Percentiles rank a stretch among this genome's conserved stretches.
These are phyloP conservation scores for Pisolithus orientalis DNA, from an alignment of 768 basidiomycete genomes.

Conservation along the genomic window DNA sequence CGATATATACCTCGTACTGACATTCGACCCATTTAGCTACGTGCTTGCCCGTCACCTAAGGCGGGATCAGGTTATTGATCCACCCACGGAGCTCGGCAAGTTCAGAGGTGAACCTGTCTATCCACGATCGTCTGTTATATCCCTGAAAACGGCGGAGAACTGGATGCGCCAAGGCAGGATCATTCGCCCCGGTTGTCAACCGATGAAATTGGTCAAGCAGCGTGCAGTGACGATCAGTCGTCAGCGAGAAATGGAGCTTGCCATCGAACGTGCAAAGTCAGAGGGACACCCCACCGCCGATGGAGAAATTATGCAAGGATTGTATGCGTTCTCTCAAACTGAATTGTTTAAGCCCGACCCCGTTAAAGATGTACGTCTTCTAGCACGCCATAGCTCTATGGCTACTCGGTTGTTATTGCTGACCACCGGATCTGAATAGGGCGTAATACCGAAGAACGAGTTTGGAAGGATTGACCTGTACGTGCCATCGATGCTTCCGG, in stretches of 20 bases:
- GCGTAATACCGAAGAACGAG: conserved; percentile 87
- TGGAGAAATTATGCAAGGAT: conserved; percentile 72
- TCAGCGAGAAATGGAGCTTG: conserved; percentile 65
- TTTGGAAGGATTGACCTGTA: conserved; percentile 98
- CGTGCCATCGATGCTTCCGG: conserved; percentile 89
- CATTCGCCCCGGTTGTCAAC: conserved; percentile 68
- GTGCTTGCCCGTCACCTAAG: conserved; percentile 83
- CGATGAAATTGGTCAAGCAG: conserved; percentile 86
- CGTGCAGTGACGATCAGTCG: conserved; percentile 75
- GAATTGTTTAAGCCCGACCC: conserved; percentile 74
- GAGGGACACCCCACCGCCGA: conserved; percentile 34
- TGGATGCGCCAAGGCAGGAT: conserved; percentile 87
- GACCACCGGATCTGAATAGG: conserved; percentile 41
- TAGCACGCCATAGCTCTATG: conserved; percentile 3
- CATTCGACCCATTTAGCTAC: conserved; percentile 48
- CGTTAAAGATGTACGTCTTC: conserved; percentile 66
- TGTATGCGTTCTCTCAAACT: conserved; percentile 85
- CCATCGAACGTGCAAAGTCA: conserved; percentile 33
- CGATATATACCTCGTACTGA: conserved; percentile 1
- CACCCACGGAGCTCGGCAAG: conserved; percentile 76
- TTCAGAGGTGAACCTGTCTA: conserved; percentile 94
- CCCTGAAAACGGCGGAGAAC: conserved; percentile 86
- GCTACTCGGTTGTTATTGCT: conserved; percentile 3
- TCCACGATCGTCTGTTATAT: conserved; percentile 74
- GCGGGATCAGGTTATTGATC: conserved; percentile 80